Base-by-base conservation (phyloP, 768 basidiomycete genomes). In the Sistotremastrum niveocremeum region DNA sequence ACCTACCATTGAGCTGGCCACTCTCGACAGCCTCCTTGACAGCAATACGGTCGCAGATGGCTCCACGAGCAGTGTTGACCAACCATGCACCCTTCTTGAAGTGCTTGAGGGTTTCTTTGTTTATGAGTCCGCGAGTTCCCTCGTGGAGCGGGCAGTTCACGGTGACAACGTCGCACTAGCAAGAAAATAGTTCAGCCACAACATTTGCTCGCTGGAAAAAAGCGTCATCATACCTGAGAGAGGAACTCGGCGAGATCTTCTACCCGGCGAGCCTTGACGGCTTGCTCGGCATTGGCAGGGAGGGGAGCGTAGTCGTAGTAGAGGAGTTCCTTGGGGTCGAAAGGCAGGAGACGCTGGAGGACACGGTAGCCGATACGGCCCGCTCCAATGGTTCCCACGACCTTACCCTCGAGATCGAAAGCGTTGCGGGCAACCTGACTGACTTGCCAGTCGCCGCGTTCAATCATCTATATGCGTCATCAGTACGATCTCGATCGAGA, bases 61-160 rank as follows among this genome's bases (percentile, higher is more conserved):
- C 90, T 39, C 90, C 90, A 54, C 88, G 85, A 44, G 87, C 86
- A 31, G 87, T 89, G 74, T 94, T 94, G 58, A 94, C 81, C 56
- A 93, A 76, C 83, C 84, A 90, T 10, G 88, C 76, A 42, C 87
- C 56, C 61, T 84, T 81, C 74, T 94, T 94, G 74, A 93, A 83
- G 66, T 86, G 83, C 61, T 74, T 73, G 54, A 93, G 69, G 37
- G 88, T 77, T 36, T 90, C 85, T 37, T 74, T 71, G 67, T 89
- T 85, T 57, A 91, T 71, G 41, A 91, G 74, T 28, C 82, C 83
- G 38, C 69, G 69, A 37, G 89, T 90, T 30, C 78, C 79, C 59
- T 90, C 87, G 68, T 91, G 87, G 32, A 93, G 71, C 35, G 86
- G 86, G 62, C 79, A 81, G 69, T 89, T 89, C 62, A 91, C 75